phyloP scores from a whole-genome alignment of 495 filamentous ascomycete species.

The Hypoxylon fuscum region DNA sequence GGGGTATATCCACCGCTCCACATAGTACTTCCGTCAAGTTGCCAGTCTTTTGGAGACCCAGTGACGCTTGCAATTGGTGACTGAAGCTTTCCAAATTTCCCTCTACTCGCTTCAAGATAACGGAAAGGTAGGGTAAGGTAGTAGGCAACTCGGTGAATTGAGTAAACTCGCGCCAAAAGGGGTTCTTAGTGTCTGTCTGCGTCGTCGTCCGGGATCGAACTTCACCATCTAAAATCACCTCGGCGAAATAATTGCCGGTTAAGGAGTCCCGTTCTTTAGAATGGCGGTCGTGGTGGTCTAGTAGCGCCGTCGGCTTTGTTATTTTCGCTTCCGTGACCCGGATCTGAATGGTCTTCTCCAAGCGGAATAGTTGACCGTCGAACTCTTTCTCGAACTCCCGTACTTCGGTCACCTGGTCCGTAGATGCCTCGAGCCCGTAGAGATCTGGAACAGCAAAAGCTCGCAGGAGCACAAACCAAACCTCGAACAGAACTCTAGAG shows the following conservation, averaged over 20 bases:
- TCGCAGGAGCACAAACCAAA: slow-evolving; percentile 93
- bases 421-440: slow-evolving; percentile 65
- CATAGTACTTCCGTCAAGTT: slow-evolving; percentile 57
- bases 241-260: slow-evolving; percentile 78
- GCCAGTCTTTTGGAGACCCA: slow-evolving; percentile 51
- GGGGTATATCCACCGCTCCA: slow-evolving; percentile 81
- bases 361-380: slow-evolving; percentile 61
- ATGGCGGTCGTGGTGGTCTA: slow-evolving; percentile 47
- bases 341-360: slow-evolving; percentile 66
- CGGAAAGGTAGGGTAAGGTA: slow-evolving; percentile 77
- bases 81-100: slow-evolving; percentile 50
- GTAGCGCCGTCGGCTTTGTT: slow-evolving; percentile 37
- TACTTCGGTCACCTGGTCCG: slow-evolving; percentile 52
- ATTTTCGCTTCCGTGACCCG: slow-evolving; percentile 69
- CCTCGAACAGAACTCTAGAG: slow-evolving; percentile 88
- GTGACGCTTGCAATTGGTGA: slow-evolving; percentile 54
- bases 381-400: slow-evolving; percentile 50
- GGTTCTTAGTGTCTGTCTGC: slow-evolving; percentile 81
- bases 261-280: slow-evolving; percentile 50
- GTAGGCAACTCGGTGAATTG: slow-evolving; percentile 86
- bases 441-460: slow-evolving; percentile 95
- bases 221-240: slow-evolving; percentile 92
- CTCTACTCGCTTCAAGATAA: slow-evolving; percentile 81
- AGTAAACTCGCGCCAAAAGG: slow-evolving; percentile 95
- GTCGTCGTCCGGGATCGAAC: slow-evolving; percentile 85